Evolutionary conservation across 192 early-diverging fungal species (phyloP).

Genomic region (Phycomyces nitens): DNA sequence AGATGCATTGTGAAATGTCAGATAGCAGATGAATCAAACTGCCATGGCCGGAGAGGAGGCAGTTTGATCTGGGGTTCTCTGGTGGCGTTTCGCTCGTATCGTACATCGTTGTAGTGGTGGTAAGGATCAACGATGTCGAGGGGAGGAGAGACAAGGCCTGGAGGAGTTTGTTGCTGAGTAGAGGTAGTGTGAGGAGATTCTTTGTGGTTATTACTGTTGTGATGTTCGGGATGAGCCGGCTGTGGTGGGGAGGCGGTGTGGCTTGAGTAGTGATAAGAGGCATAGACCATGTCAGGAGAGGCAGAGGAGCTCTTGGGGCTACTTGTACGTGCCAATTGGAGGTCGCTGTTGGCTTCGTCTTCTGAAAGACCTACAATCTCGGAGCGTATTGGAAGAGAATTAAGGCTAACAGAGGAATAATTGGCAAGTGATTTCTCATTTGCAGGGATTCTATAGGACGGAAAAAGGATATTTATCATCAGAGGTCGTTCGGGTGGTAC

Average conservation of each 20-base stretch:
- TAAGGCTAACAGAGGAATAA: background rate
- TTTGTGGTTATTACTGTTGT: background rate
- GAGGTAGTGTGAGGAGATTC: background rate
- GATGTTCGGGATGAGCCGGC: background rate
- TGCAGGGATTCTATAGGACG: background rate
- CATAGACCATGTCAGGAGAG: background rate
- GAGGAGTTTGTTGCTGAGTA: background rate
- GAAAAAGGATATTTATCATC: constrained; percentile 42
- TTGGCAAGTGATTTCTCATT: background rate
- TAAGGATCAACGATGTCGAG: background rate
- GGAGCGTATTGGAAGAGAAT: constrained; percentile 25
- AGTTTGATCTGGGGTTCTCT: background rate
- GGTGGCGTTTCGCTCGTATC: background rate
- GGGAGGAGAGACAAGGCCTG: background rate
- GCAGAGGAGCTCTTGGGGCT: background rate
- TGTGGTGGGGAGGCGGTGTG: background rate
- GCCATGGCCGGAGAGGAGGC: background rate
- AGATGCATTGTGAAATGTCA: too few relatives aligned
- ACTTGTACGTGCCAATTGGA: constrained; percentile 10
- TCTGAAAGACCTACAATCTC: constrained; percentile 30
- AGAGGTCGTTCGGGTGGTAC: constrained; percentile 32
- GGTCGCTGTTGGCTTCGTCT: constrained; percentile 25
- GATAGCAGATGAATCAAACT: background rate
- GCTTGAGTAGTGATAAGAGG: constrained; percentile 4
- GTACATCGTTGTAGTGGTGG: background rate